Evolutionary conservation across 192 early-diverging fungal genomes (phyloP), one percentile per base, ranked within the genome.

Genomic region (Backusella luteola): DNA sequence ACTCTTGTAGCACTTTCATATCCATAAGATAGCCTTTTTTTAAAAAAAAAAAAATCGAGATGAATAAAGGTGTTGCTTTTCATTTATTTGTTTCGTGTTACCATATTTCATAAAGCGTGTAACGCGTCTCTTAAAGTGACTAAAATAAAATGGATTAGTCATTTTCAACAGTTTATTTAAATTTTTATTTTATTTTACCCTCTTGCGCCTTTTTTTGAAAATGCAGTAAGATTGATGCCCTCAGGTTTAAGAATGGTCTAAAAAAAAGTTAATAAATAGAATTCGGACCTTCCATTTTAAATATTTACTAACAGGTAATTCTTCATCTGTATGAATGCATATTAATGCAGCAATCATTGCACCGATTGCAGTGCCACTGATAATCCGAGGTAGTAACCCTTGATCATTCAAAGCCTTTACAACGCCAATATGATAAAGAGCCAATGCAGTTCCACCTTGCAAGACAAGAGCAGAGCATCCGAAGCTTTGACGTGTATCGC

Each of bases 361-460:
- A 29, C 93, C 91, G 23, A 93, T 88, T 26, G 89, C 89, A 9
- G 90, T 90, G n/a, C 93, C 93, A 74, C 90, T 88, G 59, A 95
- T 93, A 46, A 95, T 91, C 17, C 92, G 83, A 12, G 93, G 93
- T 46, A 95, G 75, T 3, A 93, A 67, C 0, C 84, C 82, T 70
- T 89, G 83, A 52, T 92, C 88, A 72, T 86, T 84, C 17, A 95
- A 83, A 1, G 93, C 89, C 79, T 94, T 93, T 17, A 92, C 90
- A 3, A 94, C 93, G 29, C 93, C 93, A n/a, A 95, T 72, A 79
- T 94, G 93, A 74, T 87, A 91, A 68, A 93, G 79, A 0, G 90
- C 90, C 91, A 93, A 93, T 1, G 89, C 85, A 6, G 93, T 87
- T 34, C 91, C 91, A 29, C 93, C 93, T 67, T 92, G 86, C 8